Evolutionary conservation across 148 eudicot species (phyloP).

Genomic region (Simmondsia chinensis): DNA sequence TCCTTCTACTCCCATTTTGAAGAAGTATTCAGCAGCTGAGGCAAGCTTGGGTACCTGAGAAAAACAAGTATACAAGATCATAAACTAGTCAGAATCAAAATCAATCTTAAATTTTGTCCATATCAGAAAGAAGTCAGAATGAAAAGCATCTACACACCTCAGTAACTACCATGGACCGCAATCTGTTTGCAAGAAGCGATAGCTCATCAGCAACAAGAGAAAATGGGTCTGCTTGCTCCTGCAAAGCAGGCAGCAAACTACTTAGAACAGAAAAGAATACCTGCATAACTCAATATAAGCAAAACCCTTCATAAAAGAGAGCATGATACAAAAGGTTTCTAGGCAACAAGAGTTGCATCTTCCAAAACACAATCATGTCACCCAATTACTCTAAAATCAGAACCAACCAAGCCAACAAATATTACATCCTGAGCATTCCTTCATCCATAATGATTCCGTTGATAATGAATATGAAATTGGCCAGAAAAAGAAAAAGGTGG

Average conservation of each 20-base stretch:
- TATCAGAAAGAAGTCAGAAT: slow-evolving; percentile 3
- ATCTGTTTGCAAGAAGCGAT: slow-evolving; percentile 51
- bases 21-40: slow-evolving; percentile 90
- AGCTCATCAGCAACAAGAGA: slow-evolving; percentile 84
- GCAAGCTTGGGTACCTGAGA: slow-evolving; percentile 90
- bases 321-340: neutral
- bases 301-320: neutral
- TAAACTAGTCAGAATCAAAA: neutral
- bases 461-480: too few relatives aligned
- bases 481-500: too few relatives aligned
- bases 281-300: neutral
- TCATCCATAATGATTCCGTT: too few relatives aligned
- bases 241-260: slow-evolving; percentile 9
- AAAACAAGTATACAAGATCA: slow-evolving; percentile 10
- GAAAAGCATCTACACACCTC: slow-evolving; percentile 34
- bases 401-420: too few relatives aligned
- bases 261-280: neutral
- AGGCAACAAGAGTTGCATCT: neutral
- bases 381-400: too few relatives aligned
- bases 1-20: slow-evolving; percentile 91
- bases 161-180: slow-evolving; percentile 82
- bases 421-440: too few relatives aligned
- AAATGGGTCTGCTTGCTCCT: slow-evolving; percentile 85
- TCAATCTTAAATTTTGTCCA: neutral
- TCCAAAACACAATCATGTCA: neutral